Conservation (phyloP, 805 yeast species). For the Ogataea neopini region DNA sequence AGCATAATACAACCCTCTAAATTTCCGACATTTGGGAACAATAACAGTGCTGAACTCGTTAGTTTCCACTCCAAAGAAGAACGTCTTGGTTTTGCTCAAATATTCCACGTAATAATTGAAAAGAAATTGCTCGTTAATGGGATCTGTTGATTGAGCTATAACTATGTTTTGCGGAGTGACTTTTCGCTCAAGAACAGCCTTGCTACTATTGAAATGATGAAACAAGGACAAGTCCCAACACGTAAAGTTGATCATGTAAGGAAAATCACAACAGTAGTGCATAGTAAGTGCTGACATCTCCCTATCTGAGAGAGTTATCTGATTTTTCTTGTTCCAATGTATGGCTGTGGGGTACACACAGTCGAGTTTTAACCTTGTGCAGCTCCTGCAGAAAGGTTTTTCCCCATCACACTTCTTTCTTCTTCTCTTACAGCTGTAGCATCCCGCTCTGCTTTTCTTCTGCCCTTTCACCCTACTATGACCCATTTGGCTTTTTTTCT, state of each 20-base stretch:
- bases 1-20: conserved; percentile 28
- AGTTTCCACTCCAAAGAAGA: conserved; percentile 20
- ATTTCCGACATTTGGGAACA: conserved; percentile 29
- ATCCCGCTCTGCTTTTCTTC: conserved; percentile 33
- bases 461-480: too few relatives aligned
- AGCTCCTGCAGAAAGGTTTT: conserved; percentile 27
- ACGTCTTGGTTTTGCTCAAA: conserved; percentile 28
- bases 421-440: conserved; percentile 44
- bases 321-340: too few relatives aligned
- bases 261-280: neutral
- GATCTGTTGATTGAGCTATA: conserved; percentile 1
- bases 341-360: conserved; percentile 13
- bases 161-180: neutral
- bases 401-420: conserved; percentile 42
- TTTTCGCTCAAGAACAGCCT: neutral
- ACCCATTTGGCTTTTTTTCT: neutral
- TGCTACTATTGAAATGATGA: too few relatives aligned
- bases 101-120: conserved; percentile 28
- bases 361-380: conserved; percentile 20
- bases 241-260: conserved; percentile 2
- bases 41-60: conserved; percentile 32
- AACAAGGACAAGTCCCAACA: neutral
- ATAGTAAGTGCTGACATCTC: conserved; percentile 1
- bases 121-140: conserved; percentile 12
- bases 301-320: too few relatives aligned